Conservation (phyloP, 108 stramenopile species). For the Schizochytrium sp. region DNA sequence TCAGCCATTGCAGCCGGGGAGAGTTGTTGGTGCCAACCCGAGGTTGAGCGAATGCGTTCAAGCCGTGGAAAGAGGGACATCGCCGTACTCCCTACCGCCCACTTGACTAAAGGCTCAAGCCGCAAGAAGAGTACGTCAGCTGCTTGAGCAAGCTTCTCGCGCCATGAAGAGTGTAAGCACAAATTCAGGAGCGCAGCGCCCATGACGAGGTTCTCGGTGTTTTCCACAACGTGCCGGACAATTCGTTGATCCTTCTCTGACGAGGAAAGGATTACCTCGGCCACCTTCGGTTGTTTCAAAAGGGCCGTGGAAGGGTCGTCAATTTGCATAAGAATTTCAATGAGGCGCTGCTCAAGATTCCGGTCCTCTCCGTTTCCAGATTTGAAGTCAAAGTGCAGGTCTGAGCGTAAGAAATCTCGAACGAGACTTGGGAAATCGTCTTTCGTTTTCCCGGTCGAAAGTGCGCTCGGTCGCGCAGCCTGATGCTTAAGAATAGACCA, state of each 20-base stretch:
- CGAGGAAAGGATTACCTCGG: conserved; percentile 30
- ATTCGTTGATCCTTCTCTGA: not conserved
- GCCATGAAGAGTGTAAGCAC: conserved; percentile 60
- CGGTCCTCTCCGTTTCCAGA: conserved; percentile 14
- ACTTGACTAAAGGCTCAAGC: conserved; percentile 43
- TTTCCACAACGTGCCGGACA: not conserved
- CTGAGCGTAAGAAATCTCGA: conserved; percentile 45
- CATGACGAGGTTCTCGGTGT: conserved; percentile 20
- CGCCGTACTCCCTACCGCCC: conserved; percentile 46
- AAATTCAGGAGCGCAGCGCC: conserved; percentile 45
- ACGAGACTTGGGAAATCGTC: conserved; percentile 21
- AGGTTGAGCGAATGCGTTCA: not conserved
- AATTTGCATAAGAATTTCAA: conserved; percentile 20
- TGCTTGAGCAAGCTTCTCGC: conserved; percentile 4
- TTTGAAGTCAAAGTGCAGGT: conserved; percentile 56
- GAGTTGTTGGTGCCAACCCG: conserved; percentile 8
- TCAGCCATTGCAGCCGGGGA: conserved; percentile 57
- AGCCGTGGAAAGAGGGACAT: not conserved
- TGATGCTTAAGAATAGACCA: conserved; percentile 60
- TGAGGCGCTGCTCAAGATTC: conserved; percentile 47
- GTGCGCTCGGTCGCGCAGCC: not conserved
- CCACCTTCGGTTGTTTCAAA: conserved; percentile 43
- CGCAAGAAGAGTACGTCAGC: not conserved
- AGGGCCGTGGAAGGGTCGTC: conserved; percentile 30
- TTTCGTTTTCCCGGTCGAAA: not conserved